These are phyloP conservation scores for Ogataea wickerhamii DNA, from an alignment of 805 yeast species.

Conservation along the genomic window DNA sequence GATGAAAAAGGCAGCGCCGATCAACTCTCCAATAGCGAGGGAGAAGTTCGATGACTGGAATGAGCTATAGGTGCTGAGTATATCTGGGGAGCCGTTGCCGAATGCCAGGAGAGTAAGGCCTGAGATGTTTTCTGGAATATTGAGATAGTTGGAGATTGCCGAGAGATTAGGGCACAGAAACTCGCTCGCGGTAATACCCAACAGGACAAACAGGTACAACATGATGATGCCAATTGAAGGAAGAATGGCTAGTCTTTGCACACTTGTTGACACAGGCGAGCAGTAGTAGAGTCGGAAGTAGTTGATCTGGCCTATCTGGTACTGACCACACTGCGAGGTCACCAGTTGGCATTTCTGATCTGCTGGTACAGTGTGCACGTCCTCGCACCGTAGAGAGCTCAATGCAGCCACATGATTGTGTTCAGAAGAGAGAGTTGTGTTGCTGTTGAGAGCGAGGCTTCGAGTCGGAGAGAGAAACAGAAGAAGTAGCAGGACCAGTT, in stretches of 20 bases:
- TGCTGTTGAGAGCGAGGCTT: neutral
- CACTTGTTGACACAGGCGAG: slow-evolving; percentile 8
- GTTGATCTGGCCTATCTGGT: slow-evolving; percentile 27
- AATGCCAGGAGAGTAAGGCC: slow-evolving; percentile 87
- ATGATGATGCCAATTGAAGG: slow-evolving; percentile 21
- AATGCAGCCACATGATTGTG: slow-evolving; percentile 6
- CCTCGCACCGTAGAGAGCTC: no score
- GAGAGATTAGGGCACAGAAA: slow-evolving; percentile 79
- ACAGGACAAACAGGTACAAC: slow-evolving; percentile 50
- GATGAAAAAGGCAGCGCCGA: slow-evolving; percentile 86
- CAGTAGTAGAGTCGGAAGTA: slow-evolving; percentile 33
- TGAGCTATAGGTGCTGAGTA: slow-evolving; percentile 79
- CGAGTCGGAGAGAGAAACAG: no score
- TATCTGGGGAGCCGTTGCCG: slow-evolving; percentile 93
- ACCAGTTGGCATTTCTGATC: slow-evolving; percentile 31
- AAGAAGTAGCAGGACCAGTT: no score
- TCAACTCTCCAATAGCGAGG: slow-evolving; percentile 83
- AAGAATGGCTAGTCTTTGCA: slow-evolving; percentile 18
- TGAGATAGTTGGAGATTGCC: slow-evolving; percentile 58
- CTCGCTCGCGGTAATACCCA: slow-evolving; percentile 83
- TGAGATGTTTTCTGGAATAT: slow-evolving; percentile 74
- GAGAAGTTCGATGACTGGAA: slow-evolving; percentile 64
- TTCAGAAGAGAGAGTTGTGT: neutral
- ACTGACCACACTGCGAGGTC: slow-evolving; percentile 23
- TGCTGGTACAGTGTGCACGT: slow-evolving; percentile 18